These are phyloP conservation scores for Claviceps sp. DNA, from an alignment of 2,329 filamentous ascomycete species.

Conservation along the genomic window DNA sequence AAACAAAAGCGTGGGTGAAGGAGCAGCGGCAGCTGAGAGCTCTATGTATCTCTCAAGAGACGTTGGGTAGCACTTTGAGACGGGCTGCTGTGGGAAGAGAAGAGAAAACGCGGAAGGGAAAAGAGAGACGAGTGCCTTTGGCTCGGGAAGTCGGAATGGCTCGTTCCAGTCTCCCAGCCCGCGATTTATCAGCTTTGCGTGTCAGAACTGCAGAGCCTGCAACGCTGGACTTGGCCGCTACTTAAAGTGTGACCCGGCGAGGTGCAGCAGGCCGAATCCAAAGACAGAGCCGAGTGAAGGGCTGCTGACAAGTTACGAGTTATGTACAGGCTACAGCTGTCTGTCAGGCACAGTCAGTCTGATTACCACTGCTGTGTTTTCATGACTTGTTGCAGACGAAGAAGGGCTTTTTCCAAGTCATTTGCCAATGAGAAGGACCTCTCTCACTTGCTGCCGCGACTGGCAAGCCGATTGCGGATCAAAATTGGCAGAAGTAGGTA, in stretches of 20 bases:
- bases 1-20: not conserved
- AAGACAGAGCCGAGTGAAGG: not conserved
- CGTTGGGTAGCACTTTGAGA: not conserved
- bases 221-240: constrained; percentile 3
- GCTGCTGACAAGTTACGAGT: not conserved
- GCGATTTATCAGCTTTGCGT: constrained; percentile 18
- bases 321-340: not conserved
- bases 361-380: too few relatives aligned
- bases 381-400: too few relatives aligned
- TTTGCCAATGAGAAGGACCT: not conserved
- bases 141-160: not conserved
- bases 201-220: not conserved
- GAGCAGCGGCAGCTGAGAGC: not conserved
- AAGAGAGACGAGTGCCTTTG: not conserved
- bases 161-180: constrained; percentile 11
- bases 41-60: not conserved
- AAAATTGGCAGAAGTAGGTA: not conserved
- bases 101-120: not conserved
- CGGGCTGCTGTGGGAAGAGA: not conserved
- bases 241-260: constrained; percentile 1
- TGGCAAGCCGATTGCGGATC: not conserved
- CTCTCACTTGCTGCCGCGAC: not conserved
- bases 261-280: not conserved
- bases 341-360: not conserved
- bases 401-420: too few relatives aligned